phyloP scores from a whole-genome alignment of 345 rosid species.

The Pugionium cornutum region DNA sequence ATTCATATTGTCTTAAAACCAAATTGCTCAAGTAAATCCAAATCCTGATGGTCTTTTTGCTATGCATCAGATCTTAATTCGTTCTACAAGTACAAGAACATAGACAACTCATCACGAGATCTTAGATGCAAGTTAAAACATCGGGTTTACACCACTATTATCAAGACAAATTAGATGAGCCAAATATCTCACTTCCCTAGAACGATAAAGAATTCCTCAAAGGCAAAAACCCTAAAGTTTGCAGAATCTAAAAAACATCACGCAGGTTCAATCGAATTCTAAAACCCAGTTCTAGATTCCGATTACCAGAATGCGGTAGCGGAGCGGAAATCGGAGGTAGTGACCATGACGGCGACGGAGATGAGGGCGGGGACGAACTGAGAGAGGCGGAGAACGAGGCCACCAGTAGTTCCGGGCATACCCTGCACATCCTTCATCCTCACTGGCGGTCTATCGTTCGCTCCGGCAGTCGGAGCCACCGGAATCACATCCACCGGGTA shows the following conservation, averaged over 20 bases:
- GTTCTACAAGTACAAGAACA: neutral
- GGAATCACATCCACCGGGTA: constrained; percentile 67
- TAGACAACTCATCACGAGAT: neutral
- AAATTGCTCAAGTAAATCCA: constrained; percentile 3
- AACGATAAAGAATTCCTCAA: neutral
- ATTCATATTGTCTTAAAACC: constrained; percentile 7
- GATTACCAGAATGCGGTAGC: constrained; percentile 71
- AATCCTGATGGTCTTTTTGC: neutral
- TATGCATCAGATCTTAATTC: neutral
- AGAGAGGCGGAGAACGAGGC: constrained; percentile 62
- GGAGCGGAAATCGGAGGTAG: constrained; percentile 66
- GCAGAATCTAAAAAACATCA: constrained; percentile 7
- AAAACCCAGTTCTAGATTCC: neutral
- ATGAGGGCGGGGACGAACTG: constrained; percentile 59
- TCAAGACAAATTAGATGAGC: neutral
- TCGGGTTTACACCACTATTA: neutral
- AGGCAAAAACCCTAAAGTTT: constrained; percentile 6
- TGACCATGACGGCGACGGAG: constrained; percentile 66
- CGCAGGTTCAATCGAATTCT: neutral
- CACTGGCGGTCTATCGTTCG: constrained; percentile 44
- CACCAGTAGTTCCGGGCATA: constrained; percentile 84
- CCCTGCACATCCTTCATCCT: constrained; percentile 83
- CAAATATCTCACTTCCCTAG: neutral
- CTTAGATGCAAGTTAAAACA: neutral
- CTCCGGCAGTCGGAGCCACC: constrained; percentile 57